Base-by-base conservation (phyloP, 768 basidiomycete species). In the Auriscalpium orientale region DNA sequence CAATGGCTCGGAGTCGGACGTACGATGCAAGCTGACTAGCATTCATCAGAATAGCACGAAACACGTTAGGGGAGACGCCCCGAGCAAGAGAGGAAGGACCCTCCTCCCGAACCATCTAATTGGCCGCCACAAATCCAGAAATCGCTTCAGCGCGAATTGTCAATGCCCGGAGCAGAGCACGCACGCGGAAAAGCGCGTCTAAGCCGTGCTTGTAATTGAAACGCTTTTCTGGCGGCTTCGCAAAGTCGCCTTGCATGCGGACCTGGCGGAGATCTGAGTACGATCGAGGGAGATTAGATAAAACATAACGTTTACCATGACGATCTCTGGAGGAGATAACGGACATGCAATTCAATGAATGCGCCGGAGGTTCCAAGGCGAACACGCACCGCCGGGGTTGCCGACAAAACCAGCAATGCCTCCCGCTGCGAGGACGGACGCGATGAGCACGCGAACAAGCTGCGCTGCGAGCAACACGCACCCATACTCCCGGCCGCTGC, bases 131-230 rank as follows among this genome's bases (percentile, higher is more conserved):
- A 28, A 28, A 28, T 28, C 28, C 28, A 28, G 4, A 2, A 28
- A 5, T 28, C 28, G 28, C 28, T 28, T 28, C 28, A 28, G 28
- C 28, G 28, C 28, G 28, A 28, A 28, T 38, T 60, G 40, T 6
- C 46, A 33, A 33, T 54, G 40, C 34, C 15, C 28, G 15, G n/a
- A 59, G 56, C 10, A 33, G 40, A 47, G 46, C 5, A 79, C 87
- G 71, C 67, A 91, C 90, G 53, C 91, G 75, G 73, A 84, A 89
- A 13, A 95, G 74, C 0, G 91, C 93, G 72, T 95, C 91, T 53
- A 95, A 82, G 61, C 86, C 89, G 68, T 95, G 79, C 73, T 89
- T 90, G 69, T 95, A 95, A 64, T 91, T 90, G 74, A 93, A 87
- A 46, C 89, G 78, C 69, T 91, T 89, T 72, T 91, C 90, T 9